A percentile compares a stretch with the other conserved stretches of the same genome.
phyloP scores from a whole-genome alignment of 371 early-diverging fungal genomes.

The Vairimorpha necatrix region DNA sequence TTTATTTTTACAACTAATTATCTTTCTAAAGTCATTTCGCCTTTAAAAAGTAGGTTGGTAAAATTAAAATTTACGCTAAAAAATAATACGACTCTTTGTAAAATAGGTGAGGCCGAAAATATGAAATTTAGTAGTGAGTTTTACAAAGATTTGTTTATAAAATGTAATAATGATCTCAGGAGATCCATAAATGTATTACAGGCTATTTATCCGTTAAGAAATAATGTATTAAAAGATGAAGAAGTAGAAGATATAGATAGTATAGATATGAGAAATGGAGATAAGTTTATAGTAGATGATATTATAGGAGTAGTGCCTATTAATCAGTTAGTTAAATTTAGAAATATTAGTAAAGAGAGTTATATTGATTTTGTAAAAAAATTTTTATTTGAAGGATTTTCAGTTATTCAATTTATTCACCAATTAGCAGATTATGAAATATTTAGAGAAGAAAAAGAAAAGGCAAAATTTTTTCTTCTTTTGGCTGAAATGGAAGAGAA shows the following conservation, averaged over 20 bases:
- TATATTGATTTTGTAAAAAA: conserved; percentile 28
- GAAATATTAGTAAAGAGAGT: conserved; percentile 21
- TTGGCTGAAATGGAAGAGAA: conserved; percentile 39
- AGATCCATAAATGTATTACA: conserved; percentile 61
- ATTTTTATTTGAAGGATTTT: conserved; percentile 53
- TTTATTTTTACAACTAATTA: conserved; percentile 66
- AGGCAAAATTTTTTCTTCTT: conserved; percentile 16
- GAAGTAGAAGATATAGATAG: not conserved
- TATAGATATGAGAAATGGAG: not conserved
- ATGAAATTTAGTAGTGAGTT: conserved; percentile 20
- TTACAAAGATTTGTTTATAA: conserved; percentile 43
- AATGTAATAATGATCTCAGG: conserved; percentile 60
- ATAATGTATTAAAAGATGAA: not conserved
- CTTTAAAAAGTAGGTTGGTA: conserved; percentile 61
- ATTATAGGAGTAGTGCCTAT: conserved; percentile 54
- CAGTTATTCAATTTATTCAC: conserved; percentile 50
- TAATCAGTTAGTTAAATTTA: conserved; percentile 40
- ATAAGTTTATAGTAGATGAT: conserved; percentile 45
- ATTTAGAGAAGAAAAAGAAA: conserved; percentile 25
- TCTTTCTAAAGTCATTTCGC: conserved; percentile 67
- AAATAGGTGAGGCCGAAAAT: conserved; percentile 52
- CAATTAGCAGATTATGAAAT: conserved; percentile 35
- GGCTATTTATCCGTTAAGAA: conserved; percentile 42
- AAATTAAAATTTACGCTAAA: conserved; percentile 49
- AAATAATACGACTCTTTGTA: conserved; percentile 24